Evolutionary conservation across 1,284 basidiomycete species (phyloP).

Genomic region (Ceratobasidium sp.): DNA sequence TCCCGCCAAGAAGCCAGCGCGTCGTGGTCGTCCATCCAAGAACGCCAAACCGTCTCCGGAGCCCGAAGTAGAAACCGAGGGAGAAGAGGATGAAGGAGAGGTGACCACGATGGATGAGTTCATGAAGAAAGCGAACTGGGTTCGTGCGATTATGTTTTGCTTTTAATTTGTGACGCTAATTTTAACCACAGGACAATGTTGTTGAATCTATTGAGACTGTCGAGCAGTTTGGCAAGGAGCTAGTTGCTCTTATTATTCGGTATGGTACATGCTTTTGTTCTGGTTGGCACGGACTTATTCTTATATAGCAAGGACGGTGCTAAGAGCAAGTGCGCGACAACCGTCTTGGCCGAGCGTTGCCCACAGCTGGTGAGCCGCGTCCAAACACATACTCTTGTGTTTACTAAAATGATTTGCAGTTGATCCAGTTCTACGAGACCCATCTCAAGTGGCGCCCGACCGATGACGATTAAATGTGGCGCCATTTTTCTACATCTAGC

Average conservation of each 20-base stretch:
- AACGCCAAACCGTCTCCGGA: background rate
- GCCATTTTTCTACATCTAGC: background rate
- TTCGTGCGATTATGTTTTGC: background rate
- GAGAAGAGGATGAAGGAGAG: background rate
- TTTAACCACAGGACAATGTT: background rate
- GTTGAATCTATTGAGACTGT: conserved; percentile 31
- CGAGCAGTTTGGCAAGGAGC: background rate
- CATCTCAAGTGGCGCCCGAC: conserved; percentile 37
- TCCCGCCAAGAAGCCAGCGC: conserved; percentile 2
- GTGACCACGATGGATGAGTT: conserved; percentile 13
- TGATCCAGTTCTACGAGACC: conserved; percentile 38
- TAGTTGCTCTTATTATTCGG: conserved; percentile 20
- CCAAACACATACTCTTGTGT: background rate
- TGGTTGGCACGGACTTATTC: background rate
- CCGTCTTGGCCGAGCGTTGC: conserved; percentile 18
- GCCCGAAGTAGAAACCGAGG: conserved; percentile 1
- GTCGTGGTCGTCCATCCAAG: conserved; percentile 6
- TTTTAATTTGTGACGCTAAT: background rate
- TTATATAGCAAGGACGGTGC: background rate
- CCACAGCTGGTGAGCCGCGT: conserved; percentile 9
- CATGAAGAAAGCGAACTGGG: conserved; percentile 26
- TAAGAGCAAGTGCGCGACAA: conserved; percentile 12
- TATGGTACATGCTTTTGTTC: background rate
- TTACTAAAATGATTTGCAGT: conserved; percentile 19
- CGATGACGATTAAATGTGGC: conserved; percentile 2